These are phyloP conservation scores for Rhizopogon rudus DNA, from an alignment of 768 basidiomycete species.

Conservation along the genomic window DNA sequence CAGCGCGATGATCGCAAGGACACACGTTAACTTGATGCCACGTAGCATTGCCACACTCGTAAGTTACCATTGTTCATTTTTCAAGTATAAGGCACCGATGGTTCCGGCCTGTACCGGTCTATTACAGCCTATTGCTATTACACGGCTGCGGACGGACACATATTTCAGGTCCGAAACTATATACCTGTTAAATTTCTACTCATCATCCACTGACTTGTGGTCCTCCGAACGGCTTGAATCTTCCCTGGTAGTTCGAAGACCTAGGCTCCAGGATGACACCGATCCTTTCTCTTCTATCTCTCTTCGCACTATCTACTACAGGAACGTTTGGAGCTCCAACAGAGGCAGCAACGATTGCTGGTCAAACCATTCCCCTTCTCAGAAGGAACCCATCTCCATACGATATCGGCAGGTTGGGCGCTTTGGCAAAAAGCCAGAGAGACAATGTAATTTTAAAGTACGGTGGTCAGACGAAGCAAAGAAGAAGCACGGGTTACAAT, in stretches of 20 bases:
- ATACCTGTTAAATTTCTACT: background rate
- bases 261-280: conserved; percentile 10
- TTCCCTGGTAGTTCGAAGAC: background rate
- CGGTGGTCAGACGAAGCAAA: conserved; percentile 23
- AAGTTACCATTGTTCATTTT: background rate
- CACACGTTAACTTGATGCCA: too few species aligned
- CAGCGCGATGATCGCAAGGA: too few species aligned
- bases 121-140: background rate
- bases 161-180: background rate
- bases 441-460: conserved; percentile 43
- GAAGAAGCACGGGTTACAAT: conserved; percentile 47
- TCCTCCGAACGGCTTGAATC: background rate
- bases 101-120: background rate
- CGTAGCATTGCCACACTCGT: too few species aligned
- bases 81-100: background rate
- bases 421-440: conserved; percentile 40
- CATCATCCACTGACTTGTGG: background rate
- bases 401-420: conserved; percentile 4
- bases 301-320: conserved; percentile 7
- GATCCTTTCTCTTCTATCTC: conserved; percentile 6
- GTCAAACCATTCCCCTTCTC: conserved; percentile 17
- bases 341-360: conserved; percentile 2
- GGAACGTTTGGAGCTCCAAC: conserved; percentile 12
- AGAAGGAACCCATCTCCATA: conserved; percentile 8
- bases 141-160: background rate